These are phyloP conservation scores for Mrakia frigida DNA, from an alignment of 768 basidiomycete species.

Conservation along the genomic window DNA sequence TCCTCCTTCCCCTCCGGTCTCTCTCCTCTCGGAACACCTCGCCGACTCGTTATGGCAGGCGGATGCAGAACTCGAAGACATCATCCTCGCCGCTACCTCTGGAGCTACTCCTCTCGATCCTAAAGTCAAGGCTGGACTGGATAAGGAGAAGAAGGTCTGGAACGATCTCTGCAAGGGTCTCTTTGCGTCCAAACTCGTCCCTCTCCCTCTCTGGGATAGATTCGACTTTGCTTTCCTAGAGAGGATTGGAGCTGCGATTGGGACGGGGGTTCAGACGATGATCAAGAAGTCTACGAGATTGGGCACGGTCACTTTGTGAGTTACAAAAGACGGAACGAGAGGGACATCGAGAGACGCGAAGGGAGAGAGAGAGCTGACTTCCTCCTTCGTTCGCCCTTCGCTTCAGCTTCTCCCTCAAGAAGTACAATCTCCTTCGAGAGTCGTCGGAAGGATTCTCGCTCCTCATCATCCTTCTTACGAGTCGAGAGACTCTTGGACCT, in stretches of 20 bases:
- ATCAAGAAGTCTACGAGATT: constrained; percentile 8
- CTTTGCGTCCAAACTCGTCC: constrained; percentile 3
- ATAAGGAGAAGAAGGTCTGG: constrained; percentile 5
- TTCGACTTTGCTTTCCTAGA: constrained; percentile 26
- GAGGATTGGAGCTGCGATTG: background rate
- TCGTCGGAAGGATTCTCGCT: constrained; percentile 97
- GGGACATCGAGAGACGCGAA: too few species aligned
- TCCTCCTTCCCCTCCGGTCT: background rate
- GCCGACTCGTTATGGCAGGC: background rate
- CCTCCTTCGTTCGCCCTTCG: background rate
- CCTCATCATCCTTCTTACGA: constrained; percentile 66
- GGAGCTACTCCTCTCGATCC: background rate
- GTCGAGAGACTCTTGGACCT: constrained; percentile 22
- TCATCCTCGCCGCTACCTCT: background rate
- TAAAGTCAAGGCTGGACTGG: background rate
- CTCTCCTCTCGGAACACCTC: background rate
- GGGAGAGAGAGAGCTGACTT: background rate
- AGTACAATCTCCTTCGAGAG: constrained; percentile 94
- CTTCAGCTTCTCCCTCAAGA: constrained; percentile 52
- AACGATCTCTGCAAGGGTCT: constrained; percentile 20
- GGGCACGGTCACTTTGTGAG: constrained; percentile 14
- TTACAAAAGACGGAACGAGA: background rate
- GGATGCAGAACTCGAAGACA: constrained; percentile 15
- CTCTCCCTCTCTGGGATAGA: background rate
- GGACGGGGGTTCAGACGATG: background rate